Evolutionary conservation across 768 basidiomycete genomes (phyloP), one percentile per base, ranked within the genome.

Genomic region (Tricholomella constricta): DNA sequence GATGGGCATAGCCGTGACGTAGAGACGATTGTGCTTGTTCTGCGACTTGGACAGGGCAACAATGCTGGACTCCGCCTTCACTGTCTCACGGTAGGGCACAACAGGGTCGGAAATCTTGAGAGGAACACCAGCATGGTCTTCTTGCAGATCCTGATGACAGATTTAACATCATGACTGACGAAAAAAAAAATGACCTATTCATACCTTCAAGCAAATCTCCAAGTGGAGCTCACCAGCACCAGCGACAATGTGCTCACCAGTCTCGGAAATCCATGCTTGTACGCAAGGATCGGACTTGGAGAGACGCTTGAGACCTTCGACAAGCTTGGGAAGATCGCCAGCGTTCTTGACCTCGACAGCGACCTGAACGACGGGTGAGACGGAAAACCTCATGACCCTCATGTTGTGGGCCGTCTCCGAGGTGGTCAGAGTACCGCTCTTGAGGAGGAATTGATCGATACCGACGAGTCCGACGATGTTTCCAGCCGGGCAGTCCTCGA

Each of bases 331-430:
- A 43, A 99, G 83, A 82, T 99, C 96, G 54, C 91, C 84, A 51
- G 96, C 93, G 73, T 98, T 98, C 89, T 98, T 97, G 75, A 98
- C 95, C 75, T 98, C 96, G 64, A 99, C 96, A 59, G 96, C 93
- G 67, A 98, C 93, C 70, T 86, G 96, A 31, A 99, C 96, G 79
- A 99, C 95, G 62, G 96, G 96, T 31, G 95, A 98, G 52, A 98
- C 95, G 71, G 95, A 98, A 85, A 97, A 97, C 78, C 89, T 93
- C 96, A 98, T 98, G 74, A 98, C 94, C 79, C 80, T 92, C 94
- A 99, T 96, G 83, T 99, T 99, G 83, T 98, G 96, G 45, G 96
- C 95, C 45, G 94, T 96, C 77, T 98, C 96, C 48, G 93, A 93
- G 57, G 89, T 86, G 54, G 96, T 99, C 65, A 99, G 84, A 58